phyloP scores from a whole-genome alignment of 2,329 filamentous ascomycete species.

The Fusarium albidum region DNA sequence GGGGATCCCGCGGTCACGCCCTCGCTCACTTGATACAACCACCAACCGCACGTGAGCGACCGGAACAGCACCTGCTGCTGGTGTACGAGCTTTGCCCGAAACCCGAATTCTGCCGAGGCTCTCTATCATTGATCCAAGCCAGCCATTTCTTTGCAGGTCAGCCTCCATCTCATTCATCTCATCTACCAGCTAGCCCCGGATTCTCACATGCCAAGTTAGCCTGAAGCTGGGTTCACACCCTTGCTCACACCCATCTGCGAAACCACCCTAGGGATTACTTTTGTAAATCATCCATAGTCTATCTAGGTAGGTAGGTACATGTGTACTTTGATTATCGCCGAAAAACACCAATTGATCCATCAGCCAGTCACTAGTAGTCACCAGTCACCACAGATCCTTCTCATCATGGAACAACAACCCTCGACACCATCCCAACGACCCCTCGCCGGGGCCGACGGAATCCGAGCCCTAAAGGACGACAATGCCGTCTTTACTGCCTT shows the following conservation, averaged over 20 bases:
- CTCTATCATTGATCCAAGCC: neutral
- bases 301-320: too few species aligned
- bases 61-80: conserved; percentile 15
- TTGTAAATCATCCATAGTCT: neutral
- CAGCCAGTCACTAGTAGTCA: too few species aligned
- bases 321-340: neutral
- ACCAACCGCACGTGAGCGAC: conserved; percentile 33
- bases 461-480: conserved; percentile 50
- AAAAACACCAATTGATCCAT: conserved; percentile 1
- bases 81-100: conserved; percentile 10
- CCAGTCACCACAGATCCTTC: neutral
- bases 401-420: conserved; percentile 19
- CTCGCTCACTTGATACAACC: conserved; percentile 22
- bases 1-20: conserved; percentile 28
- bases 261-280: neutral
- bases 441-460: conserved; percentile 46
- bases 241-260: conserved; percentile 4
- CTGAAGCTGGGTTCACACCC: conserved; percentile 16
- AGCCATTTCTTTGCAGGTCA: conserved; percentile 2
- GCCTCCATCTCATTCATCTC: neutral
- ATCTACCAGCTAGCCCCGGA: too few species aligned
- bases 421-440: conserved; percentile 30
- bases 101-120: conserved; percentile 28
- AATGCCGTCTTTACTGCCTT: conserved; percentile 65
- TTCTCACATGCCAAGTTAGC: conserved; percentile 36